Conservation (phyloP, 352 stramenopile species). For the Phytophthora niederhauseri region DNA sequence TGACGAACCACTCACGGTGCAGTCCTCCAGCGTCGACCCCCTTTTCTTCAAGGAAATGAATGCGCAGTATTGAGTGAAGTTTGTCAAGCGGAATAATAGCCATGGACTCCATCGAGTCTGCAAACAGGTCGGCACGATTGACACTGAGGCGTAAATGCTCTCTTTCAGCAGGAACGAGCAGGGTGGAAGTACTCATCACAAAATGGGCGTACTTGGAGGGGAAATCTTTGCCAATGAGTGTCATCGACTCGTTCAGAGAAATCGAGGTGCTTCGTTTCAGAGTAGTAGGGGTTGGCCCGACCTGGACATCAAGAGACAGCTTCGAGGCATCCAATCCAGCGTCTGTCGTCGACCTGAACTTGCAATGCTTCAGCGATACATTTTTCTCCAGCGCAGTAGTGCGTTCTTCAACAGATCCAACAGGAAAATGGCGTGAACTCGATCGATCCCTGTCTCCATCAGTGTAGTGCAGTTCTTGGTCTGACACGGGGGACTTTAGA, state of each 20-base stretch:
- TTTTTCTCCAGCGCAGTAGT: slow-evolving; percentile 4
- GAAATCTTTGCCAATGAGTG: slow-evolving; percentile 28
- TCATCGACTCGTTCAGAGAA: slow-evolving; percentile 15
- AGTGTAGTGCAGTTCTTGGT: no score
- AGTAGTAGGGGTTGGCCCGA: neutral
- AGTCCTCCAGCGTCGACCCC: slow-evolving; percentile 70
- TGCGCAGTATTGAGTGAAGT: slow-evolving; percentile 38
- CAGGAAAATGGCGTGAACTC: neutral
- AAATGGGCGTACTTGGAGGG: slow-evolving; percentile 43
- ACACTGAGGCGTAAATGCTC: slow-evolving; percentile 35
- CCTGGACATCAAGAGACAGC: slow-evolving; percentile 13
- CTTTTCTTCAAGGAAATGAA: slow-evolving; percentile 65
- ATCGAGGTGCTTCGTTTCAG: neutral
- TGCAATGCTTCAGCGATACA: neutral
- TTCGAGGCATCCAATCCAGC: slow-evolving; percentile 12
- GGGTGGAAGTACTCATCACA: slow-evolving; percentile 22
- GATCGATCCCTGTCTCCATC: no score
- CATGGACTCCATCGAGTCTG: slow-evolving; percentile 43
- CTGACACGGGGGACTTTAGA: no score
- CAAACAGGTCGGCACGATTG: slow-evolving; percentile 30
- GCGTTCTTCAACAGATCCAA: slow-evolving; percentile 24
- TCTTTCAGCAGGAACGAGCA: slow-evolving; percentile 28
- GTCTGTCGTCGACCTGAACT: slow-evolving; percentile 2
- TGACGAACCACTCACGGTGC: slow-evolving; percentile 73
- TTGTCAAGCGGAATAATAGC: slow-evolving; percentile 28